Evolutionary conservation across 2,329 filamentous ascomycete species (phyloP).

Genomic region (Neopestalotiopsis sp.): DNA sequence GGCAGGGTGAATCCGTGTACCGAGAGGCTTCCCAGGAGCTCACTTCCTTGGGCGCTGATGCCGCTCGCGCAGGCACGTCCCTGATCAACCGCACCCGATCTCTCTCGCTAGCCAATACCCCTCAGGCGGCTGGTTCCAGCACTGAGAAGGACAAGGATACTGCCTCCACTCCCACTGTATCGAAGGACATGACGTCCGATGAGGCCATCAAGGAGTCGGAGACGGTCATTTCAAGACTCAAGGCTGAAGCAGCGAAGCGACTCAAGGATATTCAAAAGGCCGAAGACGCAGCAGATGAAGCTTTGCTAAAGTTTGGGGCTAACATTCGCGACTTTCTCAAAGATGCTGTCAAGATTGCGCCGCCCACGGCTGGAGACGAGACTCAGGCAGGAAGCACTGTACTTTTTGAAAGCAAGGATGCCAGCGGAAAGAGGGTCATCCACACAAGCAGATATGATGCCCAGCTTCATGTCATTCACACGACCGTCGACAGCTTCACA

Average conservation of each 20-base stretch:
- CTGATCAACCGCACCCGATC: conserved; percentile 76
- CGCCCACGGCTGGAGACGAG: conserved; percentile 62
- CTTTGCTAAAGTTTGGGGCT: conserved; percentile 86
- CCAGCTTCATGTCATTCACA: conserved; percentile 94
- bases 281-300: conserved; percentile 95
- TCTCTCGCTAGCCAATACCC: conserved; percentile 65
- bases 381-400: conserved; percentile 61
- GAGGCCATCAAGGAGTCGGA: conserved; percentile 55
- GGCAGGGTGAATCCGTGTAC: conserved; percentile 78
- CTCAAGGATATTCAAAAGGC: conserved; percentile 89
- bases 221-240: conserved; percentile 77
- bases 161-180: conserved; percentile 50
- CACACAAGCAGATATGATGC: conserved; percentile 95
- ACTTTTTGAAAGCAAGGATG: conserved; percentile 93
- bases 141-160: conserved; percentile 41
- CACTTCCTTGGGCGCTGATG: conserved; percentile 77
- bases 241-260: conserved; percentile 77
- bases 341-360: conserved; percentile 87
- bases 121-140: conserved; percentile 30
- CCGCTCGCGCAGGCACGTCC: conserved; percentile 70
- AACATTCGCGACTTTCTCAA: conserved; percentile 89
- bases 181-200: conserved; percentile 44
- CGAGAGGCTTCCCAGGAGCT: conserved; percentile 88
- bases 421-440: conserved; percentile 87
- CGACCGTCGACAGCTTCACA: conserved; percentile 78